These are phyloP conservation scores for Saccharomyces jurei DNA, from an alignment of 805 yeast genomes.

Conservation along the genomic window DNA sequence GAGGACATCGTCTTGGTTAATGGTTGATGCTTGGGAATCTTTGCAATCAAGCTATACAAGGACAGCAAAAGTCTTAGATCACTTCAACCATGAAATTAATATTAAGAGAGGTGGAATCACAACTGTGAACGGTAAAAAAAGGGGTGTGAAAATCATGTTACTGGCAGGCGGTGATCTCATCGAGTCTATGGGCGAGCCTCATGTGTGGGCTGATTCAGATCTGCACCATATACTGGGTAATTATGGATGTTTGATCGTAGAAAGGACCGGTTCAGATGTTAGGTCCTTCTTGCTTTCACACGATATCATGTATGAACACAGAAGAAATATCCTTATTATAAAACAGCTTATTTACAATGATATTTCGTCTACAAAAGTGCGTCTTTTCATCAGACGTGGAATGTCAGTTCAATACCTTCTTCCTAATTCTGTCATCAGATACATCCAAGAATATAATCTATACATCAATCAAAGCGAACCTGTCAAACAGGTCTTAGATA, in stretches of 20 bases:
- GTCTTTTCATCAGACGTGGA: constrained; percentile 84
- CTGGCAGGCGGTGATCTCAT: constrained; percentile 96
- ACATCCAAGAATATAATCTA: constrained; percentile 84
- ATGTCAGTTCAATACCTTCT: constrained; percentile 93
- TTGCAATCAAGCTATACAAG: constrained; percentile 84
- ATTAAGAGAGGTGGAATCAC: constrained; percentile 81
- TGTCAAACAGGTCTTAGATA: constrained; percentile 72
- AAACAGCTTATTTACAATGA: constrained; percentile 95
- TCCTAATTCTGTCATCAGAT: constrained; percentile 90
- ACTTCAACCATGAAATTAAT: constrained; percentile 91
- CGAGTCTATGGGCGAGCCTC: constrained; percentile 99
- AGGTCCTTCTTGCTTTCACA: constrained; percentile 85
- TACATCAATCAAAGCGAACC: constrained; percentile 86
- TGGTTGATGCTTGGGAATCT: constrained; percentile 99
- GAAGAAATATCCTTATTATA: constrained; percentile 86
- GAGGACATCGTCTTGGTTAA: constrained; percentile 90
- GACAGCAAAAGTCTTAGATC: constrained; percentile 92
- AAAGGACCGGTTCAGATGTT: constrained; percentile 94
- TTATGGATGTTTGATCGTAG: constrained; percentile 94
- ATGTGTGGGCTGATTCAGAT: constrained; percentile 96
- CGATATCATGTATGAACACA: constrained; percentile 95
- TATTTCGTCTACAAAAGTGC: constrained; percentile 88
- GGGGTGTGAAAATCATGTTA: constrained; percentile 91
- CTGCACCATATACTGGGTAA: constrained; percentile 90
- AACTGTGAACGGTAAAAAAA: constrained; percentile 47